Conservation (phyloP, 768 basidiomycete species). For the Melanogaster broomeanus region DNA sequence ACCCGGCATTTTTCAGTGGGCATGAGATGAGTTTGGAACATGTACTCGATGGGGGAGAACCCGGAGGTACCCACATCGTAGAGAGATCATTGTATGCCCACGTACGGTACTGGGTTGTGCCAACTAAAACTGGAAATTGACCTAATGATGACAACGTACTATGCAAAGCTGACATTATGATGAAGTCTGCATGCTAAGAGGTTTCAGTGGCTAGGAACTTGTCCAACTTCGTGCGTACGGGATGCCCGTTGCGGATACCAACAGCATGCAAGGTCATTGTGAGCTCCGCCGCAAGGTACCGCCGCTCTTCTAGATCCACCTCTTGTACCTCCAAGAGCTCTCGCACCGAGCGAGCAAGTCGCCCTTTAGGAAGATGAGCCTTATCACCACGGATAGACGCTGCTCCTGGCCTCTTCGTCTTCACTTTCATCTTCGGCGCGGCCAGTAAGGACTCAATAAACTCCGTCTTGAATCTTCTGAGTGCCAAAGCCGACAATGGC, state of each 20-base stretch:
- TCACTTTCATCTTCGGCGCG: conserved; percentile 61
- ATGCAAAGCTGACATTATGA: not conserved
- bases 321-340: conserved; percentile 58
- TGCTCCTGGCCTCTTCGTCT: conserved; percentile 50
- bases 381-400: conserved; percentile 39
- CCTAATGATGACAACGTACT: conserved; percentile 6
- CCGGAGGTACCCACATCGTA: conserved; percentile 24
- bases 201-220: conserved; percentile 43
- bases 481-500: conserved; percentile 63
- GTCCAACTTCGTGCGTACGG: conserved; percentile 68
- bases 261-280: conserved; percentile 49
- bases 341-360: conserved; percentile 68
- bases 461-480: conserved; percentile 71
- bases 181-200: conserved; percentile 1
- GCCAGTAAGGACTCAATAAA: conserved; percentile 69
- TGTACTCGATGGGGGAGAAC: conserved; percentile 32
- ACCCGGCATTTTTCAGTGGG: conserved; percentile 43
- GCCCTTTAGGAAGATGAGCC: conserved; percentile 54
- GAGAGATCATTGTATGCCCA: conserved; percentile 7
- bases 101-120: not conserved
- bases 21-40: conserved; percentile 48
- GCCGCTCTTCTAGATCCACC: conserved; percentile 47
- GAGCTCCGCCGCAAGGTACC: conserved; percentile 49
- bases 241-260: conserved; percentile 64
- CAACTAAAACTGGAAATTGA: conserved; percentile 1